These are phyloP conservation scores for Cercospora brassicicola DNA, from an alignment of 2,329 filamentous ascomycete genomes.

Conservation along the genomic window DNA sequence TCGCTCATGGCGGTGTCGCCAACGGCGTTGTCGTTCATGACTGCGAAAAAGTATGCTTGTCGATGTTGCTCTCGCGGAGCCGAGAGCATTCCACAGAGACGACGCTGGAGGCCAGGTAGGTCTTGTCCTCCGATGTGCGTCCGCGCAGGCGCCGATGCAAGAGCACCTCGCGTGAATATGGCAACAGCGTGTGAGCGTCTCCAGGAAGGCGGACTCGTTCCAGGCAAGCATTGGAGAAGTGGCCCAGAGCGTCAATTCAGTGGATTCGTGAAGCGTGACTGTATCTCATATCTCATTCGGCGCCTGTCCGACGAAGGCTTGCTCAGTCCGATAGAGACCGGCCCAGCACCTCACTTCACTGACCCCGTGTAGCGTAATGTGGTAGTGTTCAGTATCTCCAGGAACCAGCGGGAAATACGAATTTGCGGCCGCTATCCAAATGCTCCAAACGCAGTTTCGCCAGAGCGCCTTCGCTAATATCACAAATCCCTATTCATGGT, in stretches of 20 bases:
- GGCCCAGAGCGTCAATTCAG: not conserved
- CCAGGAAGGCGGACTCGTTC: not conserved
- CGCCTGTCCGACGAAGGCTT: not conserved
- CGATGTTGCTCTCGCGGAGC: not conserved
- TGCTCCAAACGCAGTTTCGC: not conserved
- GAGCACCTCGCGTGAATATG: not conserved
- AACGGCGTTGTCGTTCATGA: not conserved
- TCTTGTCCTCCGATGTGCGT: not conserved
- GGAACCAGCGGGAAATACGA: not conserved
- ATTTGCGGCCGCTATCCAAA: not conserved
- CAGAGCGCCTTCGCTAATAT: constrained; percentile 25
- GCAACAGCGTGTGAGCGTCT: not conserved
- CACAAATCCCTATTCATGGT: not conserved
- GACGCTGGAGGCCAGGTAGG: not conserved
- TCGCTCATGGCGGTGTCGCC: not conserved
- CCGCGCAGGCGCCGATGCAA: not conserved
- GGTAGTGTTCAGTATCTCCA: not conserved
- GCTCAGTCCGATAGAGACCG: not conserved
- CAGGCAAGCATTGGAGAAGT: not conserved
- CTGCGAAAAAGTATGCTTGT: not conserved
- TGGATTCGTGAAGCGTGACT: not conserved
- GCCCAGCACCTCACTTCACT: not conserved
- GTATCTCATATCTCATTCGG: not conserved
- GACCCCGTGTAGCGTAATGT: not conserved
- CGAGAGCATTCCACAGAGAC: not conserved